Percentiles rank a stretch among this genome's conserved stretches.
These are phyloP conservation scores for Rhynchosporium graminicola DNA, from an alignment of 2,329 filamentous ascomycete species.

Conservation along the genomic window DNA sequence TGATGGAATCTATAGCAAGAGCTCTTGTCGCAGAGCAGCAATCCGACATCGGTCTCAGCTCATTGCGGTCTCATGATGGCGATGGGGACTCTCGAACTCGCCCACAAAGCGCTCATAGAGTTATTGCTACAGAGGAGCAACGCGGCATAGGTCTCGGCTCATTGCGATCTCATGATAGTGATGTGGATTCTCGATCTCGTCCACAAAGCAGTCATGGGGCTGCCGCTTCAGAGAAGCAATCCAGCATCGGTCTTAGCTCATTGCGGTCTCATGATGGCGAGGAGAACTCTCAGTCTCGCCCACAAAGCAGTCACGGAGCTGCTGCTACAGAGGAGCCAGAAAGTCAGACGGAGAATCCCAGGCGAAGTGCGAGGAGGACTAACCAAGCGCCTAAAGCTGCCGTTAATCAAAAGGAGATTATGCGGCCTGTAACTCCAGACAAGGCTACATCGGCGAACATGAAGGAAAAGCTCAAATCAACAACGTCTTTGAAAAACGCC, in stretches of 20 bases:
- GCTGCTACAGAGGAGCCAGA: slow-evolving; percentile 12
- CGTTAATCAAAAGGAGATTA: slow-evolving; percentile 21
- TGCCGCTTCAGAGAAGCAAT: no score
- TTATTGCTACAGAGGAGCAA: no score
- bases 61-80: no score
- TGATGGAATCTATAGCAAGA: no score
- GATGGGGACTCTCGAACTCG: no score
- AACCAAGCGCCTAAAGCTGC: slow-evolving; percentile 19
- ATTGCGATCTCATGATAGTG: not conserved
- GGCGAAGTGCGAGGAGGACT: slow-evolving; percentile 28
- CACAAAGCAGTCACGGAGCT: not conserved
- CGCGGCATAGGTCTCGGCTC: not conserved
- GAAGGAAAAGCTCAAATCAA: not conserved
- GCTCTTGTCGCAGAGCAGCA: no score
- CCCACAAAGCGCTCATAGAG: no score
- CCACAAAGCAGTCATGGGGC: not conserved
- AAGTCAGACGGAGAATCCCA: slow-evolving; percentile 19
- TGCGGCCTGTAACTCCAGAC: slow-evolving; percentile 17
- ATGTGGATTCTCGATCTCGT: not conserved
- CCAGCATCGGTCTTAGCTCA: no score
- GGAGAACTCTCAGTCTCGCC: no score
- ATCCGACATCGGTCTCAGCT: no score
- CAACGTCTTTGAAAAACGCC: not conserved
- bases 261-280: no score
- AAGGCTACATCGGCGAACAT: not conserved